Conservation (phyloP, 2,329 filamentous ascomycete species). For the Sclerotinia glacialis region DNA sequence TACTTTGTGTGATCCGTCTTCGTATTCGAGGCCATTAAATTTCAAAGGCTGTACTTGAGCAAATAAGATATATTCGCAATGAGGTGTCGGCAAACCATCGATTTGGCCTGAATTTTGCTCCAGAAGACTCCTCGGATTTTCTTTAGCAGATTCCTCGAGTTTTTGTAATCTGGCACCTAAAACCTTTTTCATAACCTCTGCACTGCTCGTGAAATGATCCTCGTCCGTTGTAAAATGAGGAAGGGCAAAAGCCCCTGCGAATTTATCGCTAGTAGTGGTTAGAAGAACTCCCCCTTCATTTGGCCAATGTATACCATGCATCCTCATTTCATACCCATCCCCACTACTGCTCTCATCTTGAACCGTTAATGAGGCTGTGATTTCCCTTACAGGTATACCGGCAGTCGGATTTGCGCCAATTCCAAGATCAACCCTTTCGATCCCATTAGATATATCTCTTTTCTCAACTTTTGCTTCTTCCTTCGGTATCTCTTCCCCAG, state of each 20-base stretch:
- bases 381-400: slow-evolving; percentile 56
- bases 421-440: slow-evolving; percentile 2
- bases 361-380: slow-evolving; percentile 67
- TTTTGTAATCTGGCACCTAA: slow-evolving; percentile 64
- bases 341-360: slow-evolving; percentile 68
- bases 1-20: slow-evolving; percentile 39
- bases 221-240: slow-evolving; percentile 72
- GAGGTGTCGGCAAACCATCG: slow-evolving; percentile 62
- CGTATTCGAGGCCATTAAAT: slow-evolving; percentile 24
- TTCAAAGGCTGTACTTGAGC: slow-evolving; percentile 62
- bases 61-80: slow-evolving; percentile 88
- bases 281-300: slow-evolving; percentile 75
- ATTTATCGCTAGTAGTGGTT: slow-evolving; percentile 90
- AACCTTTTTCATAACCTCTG: slow-evolving; percentile 69
- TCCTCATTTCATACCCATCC: slow-evolving; percentile 72
- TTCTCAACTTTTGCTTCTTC: neutral
- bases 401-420: slow-evolving; percentile 30
- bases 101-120: slow-evolving; percentile 63
- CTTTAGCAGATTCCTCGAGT: slow-evolving; percentile 56
- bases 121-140: slow-evolving; percentile 70
- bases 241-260: slow-evolving; percentile 84
- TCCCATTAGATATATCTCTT: slow-evolving; percentile 14
- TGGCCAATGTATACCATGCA: slow-evolving; percentile 85
- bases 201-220: slow-evolving; percentile 53
- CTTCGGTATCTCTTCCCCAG: neutral